Evolutionary conservation across 768 basidiomycete species (phyloP).

Genomic region (Lentinula edodes): DNA sequence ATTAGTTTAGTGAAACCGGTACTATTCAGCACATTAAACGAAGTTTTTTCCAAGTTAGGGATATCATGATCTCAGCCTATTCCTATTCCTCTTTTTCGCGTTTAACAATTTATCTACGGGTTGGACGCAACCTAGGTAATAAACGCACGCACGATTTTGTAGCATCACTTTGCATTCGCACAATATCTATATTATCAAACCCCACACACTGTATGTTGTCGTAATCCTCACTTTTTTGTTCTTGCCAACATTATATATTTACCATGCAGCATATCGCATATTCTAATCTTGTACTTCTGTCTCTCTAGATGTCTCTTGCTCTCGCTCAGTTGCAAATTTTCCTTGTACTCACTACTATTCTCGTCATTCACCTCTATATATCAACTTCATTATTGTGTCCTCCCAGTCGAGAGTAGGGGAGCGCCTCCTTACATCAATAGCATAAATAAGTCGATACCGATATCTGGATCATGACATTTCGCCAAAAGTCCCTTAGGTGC

Average conservation of each 20-base stretch:
- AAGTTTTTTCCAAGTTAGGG: slow-evolving; percentile 75
- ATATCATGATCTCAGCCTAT: slow-evolving; percentile 22
- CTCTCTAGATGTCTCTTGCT: neutral
- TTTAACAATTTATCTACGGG: neutral
- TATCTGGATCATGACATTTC: too few species aligned
- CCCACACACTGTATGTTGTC: neutral
- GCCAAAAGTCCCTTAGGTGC: too few species aligned
- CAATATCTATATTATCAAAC: neutral
- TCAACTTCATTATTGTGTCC: too few species aligned
- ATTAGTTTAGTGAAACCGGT: slow-evolving; percentile 89
- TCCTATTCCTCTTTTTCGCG: neutral
- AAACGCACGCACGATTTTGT: neutral
- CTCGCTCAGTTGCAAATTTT: neutral
- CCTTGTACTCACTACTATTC: neutral
- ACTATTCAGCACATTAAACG: slow-evolving; percentile 85
- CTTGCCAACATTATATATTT: neutral
- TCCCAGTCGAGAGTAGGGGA: too few species aligned
- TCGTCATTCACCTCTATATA: neutral
- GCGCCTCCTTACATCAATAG: too few species aligned
- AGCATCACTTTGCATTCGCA: neutral
- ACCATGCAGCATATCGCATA: neutral
- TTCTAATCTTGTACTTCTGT: neutral
- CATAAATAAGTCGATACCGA: too few species aligned
- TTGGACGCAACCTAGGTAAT: neutral
- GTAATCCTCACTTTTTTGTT: neutral